These are phyloP conservation scores for Monilinia fructigena DNA, from an alignment of 2,329 filamentous ascomycete genomes.

Conservation along the genomic window DNA sequence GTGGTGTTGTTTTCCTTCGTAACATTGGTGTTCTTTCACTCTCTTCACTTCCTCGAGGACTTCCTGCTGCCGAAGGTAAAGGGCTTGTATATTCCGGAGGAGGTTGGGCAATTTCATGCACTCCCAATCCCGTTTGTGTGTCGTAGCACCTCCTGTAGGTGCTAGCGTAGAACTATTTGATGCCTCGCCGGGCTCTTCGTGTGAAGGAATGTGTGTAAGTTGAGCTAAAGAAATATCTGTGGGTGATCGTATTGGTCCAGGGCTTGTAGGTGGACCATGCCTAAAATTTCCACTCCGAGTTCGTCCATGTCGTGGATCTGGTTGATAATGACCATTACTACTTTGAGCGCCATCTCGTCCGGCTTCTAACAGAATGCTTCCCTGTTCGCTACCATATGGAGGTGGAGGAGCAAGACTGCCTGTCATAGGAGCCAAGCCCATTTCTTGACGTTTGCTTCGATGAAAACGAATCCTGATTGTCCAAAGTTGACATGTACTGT, in stretches of 20 bases:
- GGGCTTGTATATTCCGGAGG: slow-evolving; percentile 73
- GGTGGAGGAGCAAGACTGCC: slow-evolving; percentile 92
- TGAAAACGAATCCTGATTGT: slow-evolving; percentile 97
- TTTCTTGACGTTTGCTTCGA: slow-evolving; percentile 99
- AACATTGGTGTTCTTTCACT: slow-evolving; percentile 56
- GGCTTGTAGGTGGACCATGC: slow-evolving; percentile 71
- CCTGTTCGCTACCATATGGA: slow-evolving; percentile 94
- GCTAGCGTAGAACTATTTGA: slow-evolving; percentile 41
- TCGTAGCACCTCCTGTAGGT: slow-evolving; percentile 28
- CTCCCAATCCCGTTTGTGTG: slow-evolving; percentile 29
- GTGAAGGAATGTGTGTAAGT: slow-evolving; percentile 67
- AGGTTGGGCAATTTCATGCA: slow-evolving; percentile 55
- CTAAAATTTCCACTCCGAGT: slow-evolving; percentile 77
- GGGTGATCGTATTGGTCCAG: slow-evolving; percentile 84
- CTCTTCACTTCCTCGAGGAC: slow-evolving; percentile 51
- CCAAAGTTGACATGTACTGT: slow-evolving; percentile 96
- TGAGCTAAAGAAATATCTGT: slow-evolving; percentile 95
- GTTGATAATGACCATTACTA: slow-evolving; percentile 44
- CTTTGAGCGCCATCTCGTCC: slow-evolving; percentile 58
- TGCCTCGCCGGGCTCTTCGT: slow-evolving; percentile 61
- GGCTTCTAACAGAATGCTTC: slow-evolving; percentile 89
- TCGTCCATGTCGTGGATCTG: slow-evolving; percentile 59
- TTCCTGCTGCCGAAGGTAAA: slow-evolving; percentile 50
- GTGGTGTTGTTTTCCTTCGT: slow-evolving; percentile 36
- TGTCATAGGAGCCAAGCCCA: slow-evolving; percentile 95